Evolutionary conservation across 306 rosid species (phyloP).

Genomic region (Casuarina equisetifolia): DNA sequence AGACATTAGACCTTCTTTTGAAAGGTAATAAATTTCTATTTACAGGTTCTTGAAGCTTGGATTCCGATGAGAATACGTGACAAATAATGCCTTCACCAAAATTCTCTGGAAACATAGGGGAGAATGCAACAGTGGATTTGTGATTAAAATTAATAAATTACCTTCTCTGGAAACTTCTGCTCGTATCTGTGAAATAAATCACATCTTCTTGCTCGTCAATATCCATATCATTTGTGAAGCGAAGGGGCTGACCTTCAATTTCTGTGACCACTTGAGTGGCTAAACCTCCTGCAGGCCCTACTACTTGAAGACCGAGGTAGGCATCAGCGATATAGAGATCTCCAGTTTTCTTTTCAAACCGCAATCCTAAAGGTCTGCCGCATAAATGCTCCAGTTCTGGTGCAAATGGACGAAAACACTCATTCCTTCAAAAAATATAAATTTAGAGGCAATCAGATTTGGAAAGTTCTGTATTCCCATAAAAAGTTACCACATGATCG

Average conservation of each 20-base stretch:
- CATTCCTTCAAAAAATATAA: constrained; percentile 48
- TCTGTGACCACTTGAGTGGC: constrained; percentile 65
- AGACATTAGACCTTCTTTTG: background rate
- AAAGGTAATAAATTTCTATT: background rate
- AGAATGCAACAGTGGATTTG: constrained; percentile 1
- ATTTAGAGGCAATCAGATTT: constrained; percentile 8
- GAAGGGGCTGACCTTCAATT: constrained; percentile 68
- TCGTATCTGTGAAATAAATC: constrained; percentile 83
- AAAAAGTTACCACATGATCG: background rate
- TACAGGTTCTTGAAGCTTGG: background rate
- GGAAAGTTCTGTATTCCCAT: background rate
- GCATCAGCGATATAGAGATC: constrained; percentile 90
- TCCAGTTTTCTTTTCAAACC: constrained; percentile 71
- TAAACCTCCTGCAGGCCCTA: constrained; percentile 81
- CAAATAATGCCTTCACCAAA: background rate
- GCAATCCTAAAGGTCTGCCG: constrained; percentile 87
- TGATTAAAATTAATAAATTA: constrained; percentile 36
- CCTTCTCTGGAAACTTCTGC: constrained; percentile 71
- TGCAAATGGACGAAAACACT: constrained; percentile 70
- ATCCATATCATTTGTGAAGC: constrained; percentile 84
- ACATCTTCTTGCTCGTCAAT: constrained; percentile 64
- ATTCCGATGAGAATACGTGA: background rate
- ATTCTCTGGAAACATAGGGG: background rate
- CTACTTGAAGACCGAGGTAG: constrained; percentile 81
- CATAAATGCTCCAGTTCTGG: constrained; percentile 85